Evolutionary conservation across 78 protist genomes (phyloP).

Genomic region (Dictyostelium citrinum): DNA sequence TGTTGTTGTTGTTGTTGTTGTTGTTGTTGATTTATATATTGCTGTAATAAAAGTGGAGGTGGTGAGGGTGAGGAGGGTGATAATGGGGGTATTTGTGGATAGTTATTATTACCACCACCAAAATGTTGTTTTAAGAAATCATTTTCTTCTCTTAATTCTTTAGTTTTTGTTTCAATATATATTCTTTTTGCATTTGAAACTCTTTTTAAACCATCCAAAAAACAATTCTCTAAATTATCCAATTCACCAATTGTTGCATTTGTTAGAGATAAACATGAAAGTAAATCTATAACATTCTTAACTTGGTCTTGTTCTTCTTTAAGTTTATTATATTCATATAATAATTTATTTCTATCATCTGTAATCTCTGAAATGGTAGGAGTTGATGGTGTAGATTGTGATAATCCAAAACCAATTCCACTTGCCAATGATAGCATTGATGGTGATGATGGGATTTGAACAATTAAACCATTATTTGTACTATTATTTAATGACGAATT

Average conservation of each 20-base stretch:
- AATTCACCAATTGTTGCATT: not conserved
- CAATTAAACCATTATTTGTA: not conserved
- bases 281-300: not conserved
- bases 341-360: not conserved
- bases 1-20: conserved; percentile 1
- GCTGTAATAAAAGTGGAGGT: not conserved
- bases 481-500: no score
- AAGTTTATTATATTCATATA: not conserved
- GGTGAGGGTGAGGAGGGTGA: not conserved
- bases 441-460: not conserved
- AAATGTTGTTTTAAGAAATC: not conserved
- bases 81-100: not conserved
- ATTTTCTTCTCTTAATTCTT: not conserved
- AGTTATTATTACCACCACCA: not conserved
- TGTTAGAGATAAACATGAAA: not conserved
- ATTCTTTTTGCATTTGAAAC: conserved; percentile 24
- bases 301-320: conserved; percentile 14
- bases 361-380: not conserved
- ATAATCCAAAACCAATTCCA: not conserved
- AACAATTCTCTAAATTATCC: conserved; percentile 21
- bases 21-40: not conserved
- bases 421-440: not conserved
- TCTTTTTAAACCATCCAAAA: conserved; percentile 26
- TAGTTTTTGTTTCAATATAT: not conserved
- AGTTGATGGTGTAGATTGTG: conserved; percentile 1